Conservation (phyloP, 805 yeast species). For the Nakazawaea holstii region DNA sequence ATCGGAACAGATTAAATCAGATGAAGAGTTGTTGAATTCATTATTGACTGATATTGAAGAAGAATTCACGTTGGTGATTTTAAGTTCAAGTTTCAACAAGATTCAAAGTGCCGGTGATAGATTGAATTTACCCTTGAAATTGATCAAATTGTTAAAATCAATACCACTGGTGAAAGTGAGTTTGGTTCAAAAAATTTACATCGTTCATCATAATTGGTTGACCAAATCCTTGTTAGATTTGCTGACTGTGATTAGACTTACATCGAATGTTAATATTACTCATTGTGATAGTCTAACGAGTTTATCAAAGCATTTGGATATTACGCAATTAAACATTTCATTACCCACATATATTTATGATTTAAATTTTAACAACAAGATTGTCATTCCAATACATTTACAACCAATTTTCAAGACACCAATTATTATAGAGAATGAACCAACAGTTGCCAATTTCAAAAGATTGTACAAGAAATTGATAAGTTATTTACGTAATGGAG, state of each 20-base stretch:
- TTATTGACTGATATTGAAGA: conserved; percentile 4
- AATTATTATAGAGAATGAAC: conserved; percentile 16
- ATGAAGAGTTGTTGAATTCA: conserved; percentile 2
- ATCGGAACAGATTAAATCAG: conserved; percentile 2
- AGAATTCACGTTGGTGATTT: conserved; percentile 3
- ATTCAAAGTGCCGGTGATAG: conserved; percentile 28
- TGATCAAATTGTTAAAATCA: conserved; percentile 40
- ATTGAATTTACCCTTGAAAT: conserved; percentile 22
- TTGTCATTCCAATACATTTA: conserved; percentile 43
- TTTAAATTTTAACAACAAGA: conserved; percentile 41
- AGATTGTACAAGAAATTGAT: conserved; percentile 27
- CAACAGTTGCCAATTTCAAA: conserved; percentile 24
- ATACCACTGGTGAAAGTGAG: conserved; percentile 53
- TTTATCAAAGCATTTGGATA: conserved; percentile 53
- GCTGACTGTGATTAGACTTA: conserved; percentile 46
- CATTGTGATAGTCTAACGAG: conserved; percentile 30
- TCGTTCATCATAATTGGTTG: conserved; percentile 92
- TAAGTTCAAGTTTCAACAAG: conserved; percentile 58
- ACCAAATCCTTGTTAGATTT: conserved; percentile 72
- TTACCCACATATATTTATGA: conserved; percentile 71
- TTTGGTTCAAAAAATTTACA: conserved; percentile 55
- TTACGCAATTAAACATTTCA: conserved; percentile 71
- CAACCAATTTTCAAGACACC: conserved; percentile 26
- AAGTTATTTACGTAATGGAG: conserved; percentile 18
- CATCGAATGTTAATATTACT: conserved; percentile 16